phyloP scores from a whole-genome alignment of 208 protist species.

The Lotmaria passim region DNA sequence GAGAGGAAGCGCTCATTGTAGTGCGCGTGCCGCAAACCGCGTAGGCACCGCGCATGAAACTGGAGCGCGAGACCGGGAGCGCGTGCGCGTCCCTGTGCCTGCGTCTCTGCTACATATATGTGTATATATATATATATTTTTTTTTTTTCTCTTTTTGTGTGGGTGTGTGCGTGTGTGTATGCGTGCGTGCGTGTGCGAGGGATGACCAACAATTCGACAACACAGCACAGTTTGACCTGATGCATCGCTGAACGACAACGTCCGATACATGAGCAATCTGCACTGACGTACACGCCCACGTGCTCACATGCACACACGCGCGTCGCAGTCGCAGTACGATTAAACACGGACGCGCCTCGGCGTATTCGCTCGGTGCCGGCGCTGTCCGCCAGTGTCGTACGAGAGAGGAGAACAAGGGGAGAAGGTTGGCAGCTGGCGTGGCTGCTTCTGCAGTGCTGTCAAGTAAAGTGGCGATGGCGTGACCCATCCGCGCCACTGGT shows the following conservation, averaged over 20 bases:
- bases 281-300: conserved; percentile 13
- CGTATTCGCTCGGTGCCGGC: conserved; percentile 25
- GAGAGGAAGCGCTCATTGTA: conserved; percentile 13
- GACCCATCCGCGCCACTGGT: conserved; percentile 26
- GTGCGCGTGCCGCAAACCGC: conserved; percentile 29
- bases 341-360: conserved; percentile 32
- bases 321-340: conserved; percentile 17
- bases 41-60: conserved; percentile 30
- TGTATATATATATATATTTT: too few relatives aligned
- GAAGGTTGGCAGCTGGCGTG: background rate
- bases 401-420: conserved; percentile 1
- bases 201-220: conserved; percentile 22
- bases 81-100: too few relatives aligned
- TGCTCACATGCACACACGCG: too few relatives aligned
- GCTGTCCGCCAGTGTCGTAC: conserved; percentile 33
- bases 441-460: conserved; percentile 15
- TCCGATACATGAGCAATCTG: conserved; percentile 19
- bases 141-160: too few relatives aligned
- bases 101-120: too few relatives aligned
- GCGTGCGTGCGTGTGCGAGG: conserved; percentile 15
- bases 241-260: conserved; percentile 24
- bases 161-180: too few relatives aligned
- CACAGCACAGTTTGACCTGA: conserved; percentile 27
- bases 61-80: conserved; percentile 18
- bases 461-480: conserved; percentile 29